A percentile compares a stretch with the other conserved stretches of the same genome.
These are phyloP conservation scores for Malbranchea zuffiana DNA, from an alignment of 2,329 filamentous ascomycete genomes.

Conservation along the genomic window DNA sequence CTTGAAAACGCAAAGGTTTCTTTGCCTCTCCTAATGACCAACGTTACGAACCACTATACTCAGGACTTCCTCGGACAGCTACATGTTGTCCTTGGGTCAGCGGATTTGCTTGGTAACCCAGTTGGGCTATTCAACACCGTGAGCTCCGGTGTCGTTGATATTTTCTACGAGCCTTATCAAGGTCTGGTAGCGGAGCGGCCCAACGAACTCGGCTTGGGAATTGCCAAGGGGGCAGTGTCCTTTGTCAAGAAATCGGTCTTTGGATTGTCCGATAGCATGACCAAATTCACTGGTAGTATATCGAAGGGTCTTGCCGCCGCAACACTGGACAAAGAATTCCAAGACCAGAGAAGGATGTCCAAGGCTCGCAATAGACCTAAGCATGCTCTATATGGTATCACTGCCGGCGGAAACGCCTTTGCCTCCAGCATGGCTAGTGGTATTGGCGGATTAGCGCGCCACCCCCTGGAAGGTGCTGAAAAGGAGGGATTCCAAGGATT, in stretches of 20 bases:
- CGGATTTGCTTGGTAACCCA: constrained; percentile 94
- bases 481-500: constrained; percentile 90
- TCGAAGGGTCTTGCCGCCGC: constrained; percentile 93
- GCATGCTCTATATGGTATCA: constrained; percentile 92
- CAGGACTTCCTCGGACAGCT: constrained; percentile 94
- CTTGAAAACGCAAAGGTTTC: constrained; percentile 92
- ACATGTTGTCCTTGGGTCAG: constrained; percentile 92
- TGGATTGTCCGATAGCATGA: constrained; percentile 92
- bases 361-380: constrained; percentile 88
- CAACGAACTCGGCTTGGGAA: constrained; percentile 86
- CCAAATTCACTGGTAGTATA: constrained; percentile 93
- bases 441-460: constrained; percentile 82
- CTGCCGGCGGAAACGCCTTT: constrained; percentile 88
- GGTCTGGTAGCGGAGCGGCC: constrained; percentile 90
- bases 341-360: constrained; percentile 88
- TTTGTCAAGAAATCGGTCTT: constrained; percentile 99
- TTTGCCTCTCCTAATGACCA: constrained; percentile 68
- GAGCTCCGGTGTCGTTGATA: constrained; percentile 90
- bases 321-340: constrained; percentile 96
- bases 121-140: constrained; percentile 98
- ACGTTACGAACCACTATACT: constrained; percentile 87
- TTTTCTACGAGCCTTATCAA: constrained; percentile 99
- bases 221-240: constrained; percentile 90
- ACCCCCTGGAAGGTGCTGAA: constrained; percentile 90
- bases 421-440: constrained; percentile 86